Evolutionary conservation across 2,329 filamentous ascomycete species (phyloP).

Genomic region (Alternaria incomplexa): DNA sequence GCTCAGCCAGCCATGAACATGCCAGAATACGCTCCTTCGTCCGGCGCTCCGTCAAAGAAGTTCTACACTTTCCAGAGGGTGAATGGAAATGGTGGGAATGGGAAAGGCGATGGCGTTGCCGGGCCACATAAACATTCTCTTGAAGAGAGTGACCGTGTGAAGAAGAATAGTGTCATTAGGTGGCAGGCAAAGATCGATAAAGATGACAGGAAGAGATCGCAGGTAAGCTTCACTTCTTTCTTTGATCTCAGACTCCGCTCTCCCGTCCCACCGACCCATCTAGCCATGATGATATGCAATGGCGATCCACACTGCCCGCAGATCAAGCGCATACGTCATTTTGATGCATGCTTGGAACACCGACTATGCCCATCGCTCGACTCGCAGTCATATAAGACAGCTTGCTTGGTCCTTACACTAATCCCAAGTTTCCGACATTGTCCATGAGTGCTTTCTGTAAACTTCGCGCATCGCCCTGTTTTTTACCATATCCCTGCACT

Average conservation of each 20-base stretch:
- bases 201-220: constrained; percentile 64
- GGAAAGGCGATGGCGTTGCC: constrained; percentile 71
- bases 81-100: constrained; percentile 77
- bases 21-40: constrained; percentile 15
- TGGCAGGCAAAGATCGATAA: constrained; percentile 69
- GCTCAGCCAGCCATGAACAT: constrained; percentile 22
- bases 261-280: constrained; percentile 3
- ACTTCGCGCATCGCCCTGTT: neutral
- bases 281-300: constrained; percentile 2
- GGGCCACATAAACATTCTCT: constrained; percentile 78
- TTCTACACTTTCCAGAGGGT: constrained; percentile 77
- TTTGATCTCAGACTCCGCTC: neutral
- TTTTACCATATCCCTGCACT: neutral
- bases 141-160: constrained; percentile 76
- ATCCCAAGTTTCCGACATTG: neutral
- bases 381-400: neutral
- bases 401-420: neutral
- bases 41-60: constrained; percentile 26
- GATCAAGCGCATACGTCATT: constrained; percentile 17
- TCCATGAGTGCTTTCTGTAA: constrained; percentile 11
- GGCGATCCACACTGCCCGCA: constrained; percentile 1
- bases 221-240: constrained; percentile 31
- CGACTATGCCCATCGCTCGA: neutral
- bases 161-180: constrained; percentile 79
- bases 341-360: constrained; percentile 12